A percentile compares a stretch with the other conserved stretches of the same genome.
Conservation (phyloP, 73 alveolate genomes). For the Paramecium octaurelia region DNA sequence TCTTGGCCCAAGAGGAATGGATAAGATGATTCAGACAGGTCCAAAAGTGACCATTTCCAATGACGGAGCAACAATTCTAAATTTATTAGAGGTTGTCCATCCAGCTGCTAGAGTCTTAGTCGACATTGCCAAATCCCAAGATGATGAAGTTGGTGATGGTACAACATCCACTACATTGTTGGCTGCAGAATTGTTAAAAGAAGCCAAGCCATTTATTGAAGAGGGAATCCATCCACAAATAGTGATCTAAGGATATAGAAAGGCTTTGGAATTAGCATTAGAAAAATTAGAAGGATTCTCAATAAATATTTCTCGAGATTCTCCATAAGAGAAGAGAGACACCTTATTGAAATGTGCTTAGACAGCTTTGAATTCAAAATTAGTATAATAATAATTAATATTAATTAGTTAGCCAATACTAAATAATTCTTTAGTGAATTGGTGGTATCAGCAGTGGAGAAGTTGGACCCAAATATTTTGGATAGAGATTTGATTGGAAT, state of each 20-base stretch:
- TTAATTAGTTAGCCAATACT: constrained; percentile 71
- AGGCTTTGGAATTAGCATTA: constrained; percentile 74
- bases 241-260: constrained; percentile 89
- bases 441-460: constrained; percentile 94
- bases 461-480: constrained; percentile 82
- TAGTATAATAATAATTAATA: background rate
- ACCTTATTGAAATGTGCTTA: constrained; percentile 84
- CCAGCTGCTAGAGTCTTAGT: constrained; percentile 97
- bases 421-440: constrained; percentile 96
- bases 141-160: constrained; percentile 98
- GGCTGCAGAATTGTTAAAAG: constrained; percentile 95
- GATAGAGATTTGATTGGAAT: constrained; percentile 86
- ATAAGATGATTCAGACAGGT: constrained; percentile 86
- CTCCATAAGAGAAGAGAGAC: constrained; percentile 80
- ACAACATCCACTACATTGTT: constrained; percentile 93
- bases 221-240: constrained; percentile 94
- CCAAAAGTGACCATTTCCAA: constrained; percentile 91
- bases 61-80: constrained; percentile 97
- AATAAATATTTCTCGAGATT: constrained; percentile 70
- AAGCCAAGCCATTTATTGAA: constrained; percentile 89
- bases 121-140: constrained; percentile 96
- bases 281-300: constrained; percentile 79
- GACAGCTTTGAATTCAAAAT: constrained; percentile 84
- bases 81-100: constrained; percentile 91
- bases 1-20: constrained; percentile 98